Conservation (phyloP, 2,329 filamentous ascomycete species). For the Phoma sp. region DNA sequence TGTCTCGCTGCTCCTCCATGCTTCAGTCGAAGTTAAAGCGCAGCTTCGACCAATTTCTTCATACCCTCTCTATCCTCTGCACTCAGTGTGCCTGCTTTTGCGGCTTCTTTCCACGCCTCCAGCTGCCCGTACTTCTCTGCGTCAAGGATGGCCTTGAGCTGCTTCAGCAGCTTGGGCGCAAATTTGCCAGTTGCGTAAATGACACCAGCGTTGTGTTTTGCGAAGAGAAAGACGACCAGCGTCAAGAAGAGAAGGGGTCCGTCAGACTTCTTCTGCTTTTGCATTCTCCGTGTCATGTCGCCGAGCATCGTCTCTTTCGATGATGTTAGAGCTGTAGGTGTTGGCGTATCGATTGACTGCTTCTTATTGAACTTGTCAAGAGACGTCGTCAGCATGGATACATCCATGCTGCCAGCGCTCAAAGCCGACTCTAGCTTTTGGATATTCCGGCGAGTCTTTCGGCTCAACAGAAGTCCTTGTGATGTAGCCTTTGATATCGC, state of each 20-base stretch:
- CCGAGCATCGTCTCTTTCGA: conserved; percentile 37
- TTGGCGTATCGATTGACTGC: conserved; percentile 31
- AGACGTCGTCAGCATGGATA: conserved; percentile 16
- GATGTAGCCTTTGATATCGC: conserved; percentile 39
- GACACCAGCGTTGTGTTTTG: conserved; percentile 39
- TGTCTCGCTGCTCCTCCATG: neutral
- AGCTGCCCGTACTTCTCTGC: conserved; percentile 38
- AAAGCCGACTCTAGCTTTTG: conserved; percentile 36
- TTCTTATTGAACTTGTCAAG: conserved; percentile 47
- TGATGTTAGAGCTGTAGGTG: conserved; percentile 12
- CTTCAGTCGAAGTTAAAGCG: neutral
- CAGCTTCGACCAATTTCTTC: conserved; percentile 38
- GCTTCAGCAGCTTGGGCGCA: conserved; percentile 50
- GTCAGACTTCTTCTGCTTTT: conserved; percentile 45
- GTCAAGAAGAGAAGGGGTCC: conserved; percentile 49
- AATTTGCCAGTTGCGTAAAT: conserved; percentile 53
- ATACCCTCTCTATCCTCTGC: conserved; percentile 44
- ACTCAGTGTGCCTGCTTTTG: conserved; percentile 41
- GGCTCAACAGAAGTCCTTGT: conserved; percentile 41
- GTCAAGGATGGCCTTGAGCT: conserved; percentile 35
- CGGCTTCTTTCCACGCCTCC: conserved; percentile 49
- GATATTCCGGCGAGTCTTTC: conserved; percentile 42
- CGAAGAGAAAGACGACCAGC: conserved; percentile 44
- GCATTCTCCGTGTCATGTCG: conserved; percentile 45
- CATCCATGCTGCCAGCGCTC: conserved; percentile 21